Base-by-base conservation (phyloP, 2,329 filamentous ascomycete species). In the Apiospora pterosperma region DNA sequence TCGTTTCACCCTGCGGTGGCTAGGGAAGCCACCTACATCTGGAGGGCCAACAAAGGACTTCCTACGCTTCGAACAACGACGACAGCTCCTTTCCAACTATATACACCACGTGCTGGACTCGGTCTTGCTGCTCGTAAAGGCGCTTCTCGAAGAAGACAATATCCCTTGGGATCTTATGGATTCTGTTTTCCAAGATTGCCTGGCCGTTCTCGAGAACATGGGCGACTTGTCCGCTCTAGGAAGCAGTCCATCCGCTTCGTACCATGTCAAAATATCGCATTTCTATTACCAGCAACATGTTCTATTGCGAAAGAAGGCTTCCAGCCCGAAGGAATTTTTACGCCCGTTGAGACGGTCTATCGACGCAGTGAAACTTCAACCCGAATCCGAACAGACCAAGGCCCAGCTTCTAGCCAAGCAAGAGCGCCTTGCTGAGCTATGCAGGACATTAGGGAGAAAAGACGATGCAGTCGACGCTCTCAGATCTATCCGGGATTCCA, bases 261-360 rank as follows among this genome's bases (percentile, higher is more conserved):
- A 88, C 68, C 81, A 86, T 64, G 83, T 90, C 67, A 91, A 89
- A 70, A 85, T 92, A 31, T 92, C 90, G 0, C 89, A 90, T 69
- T 81, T 91, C 3, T 92, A 92, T 73, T 92, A 89, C 73, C 80
- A 87, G n/a, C 81, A 86, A 59, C 87, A 88, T 71, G 77, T 85
- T 21, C 79, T 82, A 55, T 73, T 86, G 66, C 77, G 81, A 16
- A 85, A 84, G 61, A 76, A 78, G 28, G 69, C 76, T 0, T 76
- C 77, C 4, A 80, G 79, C 36, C 67, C 75, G 1, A 78, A 79
- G n/a, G 80, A 82, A 59, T 79, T 84, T 1, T 75, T 90, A 16
- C 82, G 85, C 61, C 82, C 88, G 14, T 80, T 92, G 60, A 85
- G 84, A 64, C 84, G 86, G 63, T 90, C 90, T 0, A 84, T 91